Conservation (phyloP, 1,284 basidiomycete genomes). For the Polyporus tsugae region DNA sequence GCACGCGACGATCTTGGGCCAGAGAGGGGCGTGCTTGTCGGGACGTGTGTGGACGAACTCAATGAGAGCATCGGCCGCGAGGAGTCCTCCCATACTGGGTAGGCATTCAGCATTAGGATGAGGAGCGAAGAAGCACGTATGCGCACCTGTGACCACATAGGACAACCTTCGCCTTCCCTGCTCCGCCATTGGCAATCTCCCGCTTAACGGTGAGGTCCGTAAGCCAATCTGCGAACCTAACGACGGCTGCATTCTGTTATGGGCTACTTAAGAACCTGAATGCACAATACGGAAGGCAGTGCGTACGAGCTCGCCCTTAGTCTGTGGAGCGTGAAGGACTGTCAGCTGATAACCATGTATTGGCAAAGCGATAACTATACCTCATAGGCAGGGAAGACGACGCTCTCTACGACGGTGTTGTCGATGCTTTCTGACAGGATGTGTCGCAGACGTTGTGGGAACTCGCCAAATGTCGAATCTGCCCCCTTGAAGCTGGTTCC, state of each 20-base stretch:
- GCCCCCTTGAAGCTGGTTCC: constrained; percentile 73
- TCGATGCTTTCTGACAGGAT: constrained; percentile 69
- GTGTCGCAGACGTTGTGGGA: constrained; percentile 81
- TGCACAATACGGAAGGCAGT: background rate
- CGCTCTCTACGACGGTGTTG: constrained; percentile 69
- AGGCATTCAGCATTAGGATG: background rate
- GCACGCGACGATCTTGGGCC: constrained; percentile 85
- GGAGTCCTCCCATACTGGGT: constrained; percentile 86
- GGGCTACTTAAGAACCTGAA: constrained; percentile 10
- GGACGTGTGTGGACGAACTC: constrained; percentile 74
- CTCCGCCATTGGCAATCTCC: constrained; percentile 79
- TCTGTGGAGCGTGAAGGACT: constrained; percentile 49
- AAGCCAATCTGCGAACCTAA: constrained; percentile 90
- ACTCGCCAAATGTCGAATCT: constrained; percentile 79
- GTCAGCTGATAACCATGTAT: constrained; percentile 20
- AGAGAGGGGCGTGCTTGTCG: constrained; percentile 71
- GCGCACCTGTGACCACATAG: constrained; percentile 90
- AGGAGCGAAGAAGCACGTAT: background rate
- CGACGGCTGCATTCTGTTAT: constrained; percentile 77
- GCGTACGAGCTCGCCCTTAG: constrained; percentile 87
- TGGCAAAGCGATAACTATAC: constrained; percentile 49
- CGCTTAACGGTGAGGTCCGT: constrained; percentile 81
- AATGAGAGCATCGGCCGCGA: constrained; percentile 86
- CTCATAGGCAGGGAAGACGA: constrained; percentile 92
- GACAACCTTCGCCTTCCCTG: constrained; percentile 83